These are phyloP conservation scores for Pythium pyrilobum DNA, from an alignment of 352 stramenopile species.

Conservation along the genomic window DNA sequence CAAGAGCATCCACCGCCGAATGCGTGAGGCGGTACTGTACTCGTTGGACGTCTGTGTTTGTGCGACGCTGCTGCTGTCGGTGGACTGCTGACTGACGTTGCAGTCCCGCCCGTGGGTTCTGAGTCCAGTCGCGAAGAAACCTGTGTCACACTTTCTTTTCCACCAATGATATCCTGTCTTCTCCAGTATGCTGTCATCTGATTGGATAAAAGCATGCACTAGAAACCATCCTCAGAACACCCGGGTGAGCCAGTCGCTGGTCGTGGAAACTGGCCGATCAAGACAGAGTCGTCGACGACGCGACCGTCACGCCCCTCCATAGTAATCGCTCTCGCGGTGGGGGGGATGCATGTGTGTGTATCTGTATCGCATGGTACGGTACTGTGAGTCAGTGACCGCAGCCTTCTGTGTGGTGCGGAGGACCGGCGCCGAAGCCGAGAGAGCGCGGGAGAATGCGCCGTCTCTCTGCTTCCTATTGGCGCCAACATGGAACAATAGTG, in stretches of 20 bases:
- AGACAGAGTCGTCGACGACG: conserved; percentile 1
- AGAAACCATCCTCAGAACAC: not conserved
- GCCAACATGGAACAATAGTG: conserved; percentile 1
- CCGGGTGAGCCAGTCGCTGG: not conserved
- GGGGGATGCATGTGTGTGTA: not conserved
- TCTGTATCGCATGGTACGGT: not conserved
- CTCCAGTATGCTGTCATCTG: not conserved
- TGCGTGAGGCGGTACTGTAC: no score
- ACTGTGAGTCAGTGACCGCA: not conserved
- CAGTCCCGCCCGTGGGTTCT: conserved; percentile 1
- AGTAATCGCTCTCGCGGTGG: not conserved
- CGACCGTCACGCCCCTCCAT: not conserved
- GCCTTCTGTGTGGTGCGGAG: not conserved
- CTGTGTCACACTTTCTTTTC: conserved; percentile 1
- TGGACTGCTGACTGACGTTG: conserved; percentile 10
- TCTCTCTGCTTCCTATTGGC: not conserved
- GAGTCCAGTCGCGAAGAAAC: conserved; percentile 8
- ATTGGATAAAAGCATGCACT: not conserved
- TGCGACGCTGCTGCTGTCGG: not conserved
- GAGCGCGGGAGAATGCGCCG: not conserved
- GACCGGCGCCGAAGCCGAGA: conserved; percentile 12
- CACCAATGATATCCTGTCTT: not conserved
- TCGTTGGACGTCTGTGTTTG: no score
- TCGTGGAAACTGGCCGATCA: not conserved
- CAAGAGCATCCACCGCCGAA: no score